Base-by-base conservation (phyloP, 345 rosid species). In the Aquilaria malaccensis region DNA sequence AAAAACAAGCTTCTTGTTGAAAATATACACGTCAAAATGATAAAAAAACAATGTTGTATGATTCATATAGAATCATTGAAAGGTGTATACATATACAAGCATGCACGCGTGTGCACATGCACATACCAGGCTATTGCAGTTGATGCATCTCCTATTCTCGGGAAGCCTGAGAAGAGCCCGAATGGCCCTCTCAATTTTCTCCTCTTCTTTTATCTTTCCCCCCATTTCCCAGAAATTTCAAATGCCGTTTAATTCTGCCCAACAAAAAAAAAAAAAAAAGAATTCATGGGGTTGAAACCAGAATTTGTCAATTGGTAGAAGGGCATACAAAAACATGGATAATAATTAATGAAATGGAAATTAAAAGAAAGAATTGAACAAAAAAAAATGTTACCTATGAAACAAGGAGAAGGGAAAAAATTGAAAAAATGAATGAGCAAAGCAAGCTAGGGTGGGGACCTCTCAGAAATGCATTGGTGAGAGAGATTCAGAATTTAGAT, bases 81-180 rank as follows among this genome's bases (percentile, higher is more conserved):
- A 37, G 2, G 43, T 37, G 43, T 37, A 37, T 37, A 37, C 5
- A 37, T 37, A 37, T 37, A 37, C 7, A 37, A 37, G 43, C 43
- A 37, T 37, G 43, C 43, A 37, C 7, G 43, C 1, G 43, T 7
- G 7, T 7, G 7, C 43, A 37, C 43, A 37, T 7, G 7, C 43
- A 37, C 52, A 47, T 81, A 90, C 99, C 92, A 94, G 66, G 55
- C 75, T 73, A 33, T 83, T 83, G 86, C 99, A 94, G 59, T 84
- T 94, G 74, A 94, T 83, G 65, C 97, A 94, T 60, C 87, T 77
- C 29, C 86, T 77, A 67, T 94, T 94, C 78, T 83, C 91, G 0
- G 95, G 82, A 62, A 81, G 92, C 62, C 82, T 90, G 70, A 83
- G 64, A 67, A 94, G 86, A 65, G 77, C 75, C 0, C 96, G 88